phyloP scores from a whole-genome alignment of 2,329 filamentous ascomycete genomes.

The Pseudogymnoascus pannorum region DNA sequence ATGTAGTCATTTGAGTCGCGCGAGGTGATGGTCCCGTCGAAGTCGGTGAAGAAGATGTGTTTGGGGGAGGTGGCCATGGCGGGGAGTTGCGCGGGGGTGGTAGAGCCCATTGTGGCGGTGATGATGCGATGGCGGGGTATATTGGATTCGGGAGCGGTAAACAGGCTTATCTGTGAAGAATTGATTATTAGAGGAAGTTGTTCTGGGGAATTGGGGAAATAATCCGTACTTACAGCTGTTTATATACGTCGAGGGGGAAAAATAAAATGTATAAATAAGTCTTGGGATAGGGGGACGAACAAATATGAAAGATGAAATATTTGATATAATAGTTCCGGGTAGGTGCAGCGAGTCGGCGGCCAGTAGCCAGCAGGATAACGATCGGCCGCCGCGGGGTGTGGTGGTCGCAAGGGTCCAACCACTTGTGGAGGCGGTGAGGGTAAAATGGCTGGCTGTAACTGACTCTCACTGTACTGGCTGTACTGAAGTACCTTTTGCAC shows the following conservation, averaged over 20 bases:
- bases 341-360: background rate
- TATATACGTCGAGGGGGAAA: background rate
- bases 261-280: background rate
- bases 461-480: no score
- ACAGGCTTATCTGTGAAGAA: background rate
- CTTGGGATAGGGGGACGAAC: background rate
- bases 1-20: conserved; percentile 61
- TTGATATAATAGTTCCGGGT: background rate
- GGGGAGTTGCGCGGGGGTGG: conserved; percentile 37
- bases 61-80: conserved; percentile 64
- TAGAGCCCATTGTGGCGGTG: conserved; percentile 23
- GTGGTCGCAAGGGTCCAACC: background rate
- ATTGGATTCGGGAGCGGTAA: background rate
- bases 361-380: background rate
- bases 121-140: conserved; percentile 8
- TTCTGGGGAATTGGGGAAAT: background rate
- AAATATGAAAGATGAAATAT: background rate
- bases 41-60: conserved; percentile 98
- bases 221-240: background rate
- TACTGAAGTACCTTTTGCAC: no score
- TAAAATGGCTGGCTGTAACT: no score
- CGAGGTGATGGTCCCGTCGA: conserved; percentile 89
- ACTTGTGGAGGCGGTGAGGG: background rate
- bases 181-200: background rate
- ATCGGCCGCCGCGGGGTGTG: background rate